Base-by-base conservation (phyloP, 1,139 yeast genomes). In the Hemisphaericaspora subhashii region DNA sequence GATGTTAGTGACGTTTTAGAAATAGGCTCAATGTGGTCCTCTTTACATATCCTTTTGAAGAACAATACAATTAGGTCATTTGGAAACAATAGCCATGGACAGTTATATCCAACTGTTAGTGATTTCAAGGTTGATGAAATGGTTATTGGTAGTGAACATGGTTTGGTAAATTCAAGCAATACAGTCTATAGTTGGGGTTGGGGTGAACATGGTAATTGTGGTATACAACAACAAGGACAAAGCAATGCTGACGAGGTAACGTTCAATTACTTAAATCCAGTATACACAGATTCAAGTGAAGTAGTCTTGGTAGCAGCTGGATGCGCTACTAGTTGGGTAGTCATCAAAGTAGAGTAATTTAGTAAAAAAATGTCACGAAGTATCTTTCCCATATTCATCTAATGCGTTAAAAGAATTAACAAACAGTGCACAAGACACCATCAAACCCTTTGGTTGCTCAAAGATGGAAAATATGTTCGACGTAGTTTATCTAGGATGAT, bases 121-220 rank as follows among this genome's bases (percentile, higher is more conserved):
- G 40, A 38, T 11, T 38, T 47, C 0, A 37, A 30, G 3, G 36
- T 53, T 7, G 44, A 36, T 5, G 33, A 32, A 0, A 64, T 68
- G 41, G 68, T 70, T 0, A 72, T 78, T 2, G 98, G 98, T 1
- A 87, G 96, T 54, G 98, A 92, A 54, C 98, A 92, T 58, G 95
- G 94, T 0, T 54, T 87, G 16, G 57, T 78, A 2, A 71, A 1
- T 36, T 54, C 48, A 0, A 45, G 54, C 1, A 57, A 64, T 33
- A 43, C 48, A 5, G 81, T 86, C 0, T 66, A 55, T 40, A 76
- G 90, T 3, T 92, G 98, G 98, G 98, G 98, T 0, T 92, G 98
- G 98, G 97, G 97, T 18, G 98, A 92, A 56, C 98, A 92, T 57
- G 98, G 98, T 0, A 92, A 92, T 55, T 90, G 98, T 62, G 98